phyloP scores from a whole-genome alignment of 371 early-diverging fungal genomes.

The Dichotomocladium elegans region DNA sequence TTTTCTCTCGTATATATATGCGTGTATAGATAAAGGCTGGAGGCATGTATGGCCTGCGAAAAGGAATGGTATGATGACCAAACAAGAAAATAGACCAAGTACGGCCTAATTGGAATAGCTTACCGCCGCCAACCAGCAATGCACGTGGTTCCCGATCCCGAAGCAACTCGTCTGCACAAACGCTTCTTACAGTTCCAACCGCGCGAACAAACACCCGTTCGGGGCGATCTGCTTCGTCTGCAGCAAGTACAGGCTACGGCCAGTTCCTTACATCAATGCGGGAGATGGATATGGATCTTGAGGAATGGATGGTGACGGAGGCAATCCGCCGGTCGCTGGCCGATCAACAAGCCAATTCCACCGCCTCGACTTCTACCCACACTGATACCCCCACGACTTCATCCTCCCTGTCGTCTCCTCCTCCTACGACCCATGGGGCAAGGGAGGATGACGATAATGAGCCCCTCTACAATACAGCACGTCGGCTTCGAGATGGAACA shows the following conservation, averaged over 20 bases:
- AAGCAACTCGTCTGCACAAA: too few species aligned
- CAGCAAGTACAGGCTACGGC: slow-evolving; percentile 53
- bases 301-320: slow-evolving; percentile 89
- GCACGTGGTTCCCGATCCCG: too few species aligned
- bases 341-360: too few species aligned
- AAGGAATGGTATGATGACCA: not conserved
- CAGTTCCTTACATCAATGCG: slow-evolving; percentile 39
- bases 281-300: slow-evolving; percentile 71
- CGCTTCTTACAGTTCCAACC: too few species aligned
- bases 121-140: too few species aligned
- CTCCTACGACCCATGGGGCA: too few species aligned
- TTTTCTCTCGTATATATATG: not conserved
- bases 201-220: slow-evolving; percentile 39
- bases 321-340: slow-evolving; percentile 75
- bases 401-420: too few species aligned
- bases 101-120: slow-evolving; percentile 65
- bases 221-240: slow-evolving; percentile 36
- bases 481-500: not conserved
- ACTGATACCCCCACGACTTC: too few species aligned
- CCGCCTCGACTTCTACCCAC: too few species aligned
- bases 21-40: too few species aligned
- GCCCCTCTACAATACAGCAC: slow-evolving; percentile 3
- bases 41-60: too few species aligned
- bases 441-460: slow-evolving; percentile 5
- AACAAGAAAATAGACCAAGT: too few species aligned